A percentile compares a stretch with the other conserved stretches of the same genome.
Evolutionary conservation across 352 stramenopile genomes (phyloP).

Genomic region (Phytophthora litchii): DNA sequence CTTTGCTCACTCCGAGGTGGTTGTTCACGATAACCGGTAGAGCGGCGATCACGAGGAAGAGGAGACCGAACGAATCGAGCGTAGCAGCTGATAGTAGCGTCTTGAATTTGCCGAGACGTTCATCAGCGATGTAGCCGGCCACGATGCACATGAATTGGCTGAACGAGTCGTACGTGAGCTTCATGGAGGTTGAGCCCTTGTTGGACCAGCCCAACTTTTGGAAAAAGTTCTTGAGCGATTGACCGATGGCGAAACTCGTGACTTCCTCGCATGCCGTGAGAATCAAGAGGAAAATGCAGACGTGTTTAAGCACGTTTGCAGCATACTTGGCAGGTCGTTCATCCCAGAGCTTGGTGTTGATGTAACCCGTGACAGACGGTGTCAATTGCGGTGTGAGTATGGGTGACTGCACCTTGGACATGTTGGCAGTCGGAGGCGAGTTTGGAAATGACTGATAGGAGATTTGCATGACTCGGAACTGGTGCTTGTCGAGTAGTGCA

Average conservation of each 20-base stretch:
- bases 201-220: slow-evolving; percentile 58
- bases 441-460: slow-evolving; percentile 15
- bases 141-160: slow-evolving; percentile 67
- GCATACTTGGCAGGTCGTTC: slow-evolving; percentile 48
- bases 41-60: slow-evolving; percentile 50
- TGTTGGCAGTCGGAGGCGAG: slow-evolving; percentile 13
- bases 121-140: slow-evolving; percentile 62
- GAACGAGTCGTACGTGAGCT: slow-evolving; percentile 68
- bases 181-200: slow-evolving; percentile 58
- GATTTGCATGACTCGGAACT: background rate
- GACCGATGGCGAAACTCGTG: slow-evolving; percentile 60
- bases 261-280: slow-evolving; percentile 52
- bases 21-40: slow-evolving; percentile 43
- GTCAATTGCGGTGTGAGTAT: slow-evolving; percentile 20
- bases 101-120: slow-evolving; percentile 50
- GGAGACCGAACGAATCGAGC: slow-evolving; percentile 53
- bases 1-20: slow-evolving; percentile 28
- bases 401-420: slow-evolving; percentile 25
- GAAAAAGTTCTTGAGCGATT: slow-evolving; percentile 70
- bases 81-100: slow-evolving; percentile 27
- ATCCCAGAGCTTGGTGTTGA: slow-evolving; percentile 47
- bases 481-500: background rate
- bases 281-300: slow-evolving; percentile 62
- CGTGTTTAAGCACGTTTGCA: slow-evolving; percentile 54
- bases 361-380: slow-evolving; percentile 19